A percentile compares a stretch with the other conserved stretches of the same genome.
phyloP scores from a whole-genome alignment of 2,329 filamentous ascomycete species.

The Sphaerulina musiva region DNA sequence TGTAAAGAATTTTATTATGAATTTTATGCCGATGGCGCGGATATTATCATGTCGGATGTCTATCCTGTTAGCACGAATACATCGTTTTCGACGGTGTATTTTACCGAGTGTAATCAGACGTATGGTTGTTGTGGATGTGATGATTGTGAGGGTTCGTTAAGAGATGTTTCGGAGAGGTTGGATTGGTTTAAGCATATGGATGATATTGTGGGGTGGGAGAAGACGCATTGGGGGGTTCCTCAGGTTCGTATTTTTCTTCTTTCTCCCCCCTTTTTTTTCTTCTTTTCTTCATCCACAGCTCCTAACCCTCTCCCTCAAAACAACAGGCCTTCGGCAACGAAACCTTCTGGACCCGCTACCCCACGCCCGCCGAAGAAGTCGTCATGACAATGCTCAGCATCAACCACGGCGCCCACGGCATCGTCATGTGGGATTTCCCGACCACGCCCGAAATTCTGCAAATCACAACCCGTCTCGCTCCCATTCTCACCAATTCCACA shows the following conservation, averaged over 20 bases:
- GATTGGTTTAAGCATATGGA: slow-evolving; percentile 40
- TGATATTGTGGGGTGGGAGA: slow-evolving; percentile 36
- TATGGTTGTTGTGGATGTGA: slow-evolving; percentile 59
- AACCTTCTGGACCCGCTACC: slow-evolving; percentile 44
- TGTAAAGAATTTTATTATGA: slow-evolving; percentile 56
- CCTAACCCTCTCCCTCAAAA: too few relatives aligned
- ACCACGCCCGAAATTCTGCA: slow-evolving; percentile 35
- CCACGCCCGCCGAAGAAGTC: slow-evolving; percentile 40
- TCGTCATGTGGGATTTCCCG: slow-evolving; percentile 46
- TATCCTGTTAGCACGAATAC: slow-evolving; percentile 55
- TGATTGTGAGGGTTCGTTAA: slow-evolving; percentile 48
- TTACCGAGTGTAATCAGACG: slow-evolving; percentile 52
- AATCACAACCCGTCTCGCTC: slow-evolving; percentile 36
- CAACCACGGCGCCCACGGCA: slow-evolving; percentile 46
- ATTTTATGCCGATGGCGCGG: slow-evolving; percentile 49
- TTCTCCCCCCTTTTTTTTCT: too few relatives aligned
- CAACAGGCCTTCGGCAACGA: not conserved
- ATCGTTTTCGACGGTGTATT: slow-evolving; percentile 48
- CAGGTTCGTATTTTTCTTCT: slow-evolving; percentile 38
- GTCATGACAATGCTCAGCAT: slow-evolving; percentile 44
- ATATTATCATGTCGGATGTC: slow-evolving; percentile 54
- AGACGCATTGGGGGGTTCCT: slow-evolving; percentile 45
- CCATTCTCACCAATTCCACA: slow-evolving; percentile 33
- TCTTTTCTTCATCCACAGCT: too few relatives aligned
- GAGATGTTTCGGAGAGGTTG: slow-evolving; percentile 47